phyloP scores from a whole-genome alignment of 495 filamentous ascomycete species.

The Hyaloscypha finlandica region DNA sequence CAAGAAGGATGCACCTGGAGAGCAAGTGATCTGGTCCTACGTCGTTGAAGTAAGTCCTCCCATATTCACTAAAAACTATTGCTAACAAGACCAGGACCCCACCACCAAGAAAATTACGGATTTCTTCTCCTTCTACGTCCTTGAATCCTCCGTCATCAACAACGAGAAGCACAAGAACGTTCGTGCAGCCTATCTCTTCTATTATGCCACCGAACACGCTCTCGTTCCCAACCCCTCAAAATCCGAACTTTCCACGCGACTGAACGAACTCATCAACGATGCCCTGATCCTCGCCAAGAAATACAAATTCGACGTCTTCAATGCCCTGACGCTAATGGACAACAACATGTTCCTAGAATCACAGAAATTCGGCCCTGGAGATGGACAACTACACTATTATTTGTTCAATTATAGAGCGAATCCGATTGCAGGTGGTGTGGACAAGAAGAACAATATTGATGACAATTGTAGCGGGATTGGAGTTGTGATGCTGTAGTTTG shows the following conservation, averaged over 20 bases:
- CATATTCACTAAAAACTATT: not conserved
- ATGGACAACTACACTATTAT: constrained; percentile 94
- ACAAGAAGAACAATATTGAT: constrained; percentile 73
- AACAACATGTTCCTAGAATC: constrained; percentile 90
- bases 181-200: constrained; percentile 91
- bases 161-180: constrained; percentile 74
- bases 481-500: constrained; percentile 74
- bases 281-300: constrained; percentile 86
- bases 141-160: constrained; percentile 89
- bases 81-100: constrained; percentile 42
- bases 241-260: constrained; percentile 64
- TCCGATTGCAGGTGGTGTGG: constrained; percentile 79
- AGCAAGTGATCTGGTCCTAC: constrained; percentile 89
- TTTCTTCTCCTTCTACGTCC: constrained; percentile 92
- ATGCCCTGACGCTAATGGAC: constrained; percentile 88
- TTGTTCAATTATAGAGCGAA: constrained; percentile 93
- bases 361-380: constrained; percentile 90
- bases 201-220: constrained; percentile 87
- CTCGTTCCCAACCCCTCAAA: constrained; percentile 52
- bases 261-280: constrained; percentile 80
- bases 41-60: constrained; percentile 72
- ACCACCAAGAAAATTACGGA: constrained; percentile 82
- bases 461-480: constrained; percentile 82
- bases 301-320: constrained; percentile 92
- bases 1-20: constrained; percentile 54